phyloP scores from a whole-genome alignment of 805 yeast species.

The Diddensiella caesifluorescens region DNA sequence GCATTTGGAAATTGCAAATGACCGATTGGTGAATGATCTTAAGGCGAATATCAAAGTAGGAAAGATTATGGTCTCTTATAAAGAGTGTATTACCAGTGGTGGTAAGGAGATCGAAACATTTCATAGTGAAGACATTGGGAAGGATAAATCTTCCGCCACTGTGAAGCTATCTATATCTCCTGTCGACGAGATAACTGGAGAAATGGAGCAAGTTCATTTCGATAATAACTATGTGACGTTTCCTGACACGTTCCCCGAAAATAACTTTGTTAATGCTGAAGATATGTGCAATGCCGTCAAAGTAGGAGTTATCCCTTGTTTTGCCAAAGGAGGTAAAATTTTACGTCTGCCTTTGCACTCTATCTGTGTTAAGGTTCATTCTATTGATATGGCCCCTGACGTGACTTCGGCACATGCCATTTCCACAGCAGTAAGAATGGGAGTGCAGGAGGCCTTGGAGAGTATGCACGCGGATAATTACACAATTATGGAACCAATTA shows the following conservation, averaged over 20 bases:
- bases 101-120: constrained; percentile 13
- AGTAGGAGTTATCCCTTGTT: constrained; percentile 35
- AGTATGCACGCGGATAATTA: constrained; percentile 29
- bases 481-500: constrained; percentile 78
- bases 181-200: constrained; percentile 31
- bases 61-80: constrained; percentile 82
- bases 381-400: constrained; percentile 53
- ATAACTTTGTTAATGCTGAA: constrained; percentile 27
- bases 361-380: constrained; percentile 47
- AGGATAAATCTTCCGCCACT: constrained; percentile 26
- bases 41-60: constrained; percentile 78
- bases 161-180: constrained; percentile 29
- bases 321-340: constrained; percentile 41
- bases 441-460: constrained; percentile 38
- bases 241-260: constrained; percentile 20
- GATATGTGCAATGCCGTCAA: constrained; percentile 27
- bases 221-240: constrained; percentile 37
- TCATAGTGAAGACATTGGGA: constrained; percentile 30
- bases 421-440: constrained; percentile 42
- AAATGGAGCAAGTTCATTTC: constrained; percentile 16
- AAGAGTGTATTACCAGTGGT: constrained; percentile 50
- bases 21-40: constrained; percentile 72
- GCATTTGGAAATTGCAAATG: constrained; percentile 83
- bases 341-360: constrained; percentile 53
- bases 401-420: constrained; percentile 36